A percentile compares a stretch with the other conserved stretches of the same genome.
These are phyloP conservation scores for Paratinospora sagittata DNA, from an alignment of 164 flowering plant species.

Conservation along the genomic window DNA sequence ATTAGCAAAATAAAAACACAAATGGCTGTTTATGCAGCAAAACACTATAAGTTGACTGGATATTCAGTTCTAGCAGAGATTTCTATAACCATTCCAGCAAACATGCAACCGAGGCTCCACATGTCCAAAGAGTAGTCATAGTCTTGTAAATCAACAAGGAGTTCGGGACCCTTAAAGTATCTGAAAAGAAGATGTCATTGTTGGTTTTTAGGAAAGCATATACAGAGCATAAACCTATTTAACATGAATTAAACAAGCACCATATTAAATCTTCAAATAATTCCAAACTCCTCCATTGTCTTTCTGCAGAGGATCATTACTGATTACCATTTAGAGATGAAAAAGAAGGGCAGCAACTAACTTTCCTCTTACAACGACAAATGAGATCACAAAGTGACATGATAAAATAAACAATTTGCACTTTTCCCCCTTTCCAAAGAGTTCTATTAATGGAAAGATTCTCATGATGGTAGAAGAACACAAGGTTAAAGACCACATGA, in stretches of 20 bases:
- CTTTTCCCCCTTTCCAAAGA: too few relatives aligned
- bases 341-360: too few relatives aligned
- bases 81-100: slow-evolving; percentile 58
- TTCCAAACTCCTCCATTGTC: too few relatives aligned
- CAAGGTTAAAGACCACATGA: neutral
- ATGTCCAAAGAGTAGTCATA: slow-evolving; percentile 74
- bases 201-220: neutral
- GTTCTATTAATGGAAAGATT: too few relatives aligned
- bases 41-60: neutral
- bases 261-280: too few relatives aligned
- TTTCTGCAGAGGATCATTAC: too few relatives aligned
- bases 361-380: too few relatives aligned
- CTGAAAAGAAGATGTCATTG: slow-evolving; percentile 23
- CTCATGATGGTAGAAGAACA: neutral
- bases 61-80: neutral
- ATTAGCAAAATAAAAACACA: neutral
- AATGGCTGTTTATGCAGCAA: neutral
- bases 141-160: slow-evolving; percentile 67
- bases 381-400: too few relatives aligned
- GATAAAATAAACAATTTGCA: too few relatives aligned
- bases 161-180: slow-evolving; percentile 69
- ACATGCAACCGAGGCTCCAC: slow-evolving; percentile 85
- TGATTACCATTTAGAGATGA: too few relatives aligned
- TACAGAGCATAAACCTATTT: neutral
- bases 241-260: too few relatives aligned